Percentiles rank a stretch among this genome's conserved stretches.
phyloP scores from a whole-genome alignment of 2,329 filamentous ascomycete genomes.

The Lizonia empirigonia region DNA sequence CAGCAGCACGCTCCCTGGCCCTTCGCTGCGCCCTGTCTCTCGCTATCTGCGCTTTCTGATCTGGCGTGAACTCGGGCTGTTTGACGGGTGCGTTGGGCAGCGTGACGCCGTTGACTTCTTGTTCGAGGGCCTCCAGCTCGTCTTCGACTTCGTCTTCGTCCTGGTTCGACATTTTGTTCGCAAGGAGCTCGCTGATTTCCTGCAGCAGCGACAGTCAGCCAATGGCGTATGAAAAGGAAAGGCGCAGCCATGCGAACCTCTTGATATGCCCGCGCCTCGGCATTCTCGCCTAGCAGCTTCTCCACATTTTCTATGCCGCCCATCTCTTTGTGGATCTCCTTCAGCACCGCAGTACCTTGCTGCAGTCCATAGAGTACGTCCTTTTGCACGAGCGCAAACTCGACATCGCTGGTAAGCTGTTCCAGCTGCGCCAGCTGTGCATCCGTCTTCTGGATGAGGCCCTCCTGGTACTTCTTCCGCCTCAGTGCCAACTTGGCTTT shows the following conservation, averaged over 20 bases:
- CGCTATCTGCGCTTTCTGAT: constrained; percentile 37
- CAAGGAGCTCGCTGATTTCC: constrained; percentile 93
- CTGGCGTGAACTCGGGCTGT: constrained; percentile 38
- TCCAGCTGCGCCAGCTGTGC: constrained; percentile 93
- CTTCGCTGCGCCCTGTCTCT: constrained; percentile 43
- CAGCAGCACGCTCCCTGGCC: constrained; percentile 39
- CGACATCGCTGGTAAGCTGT: constrained; percentile 83
- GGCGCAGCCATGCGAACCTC: constrained; percentile 59
- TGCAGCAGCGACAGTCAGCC: constrained; percentile 47
- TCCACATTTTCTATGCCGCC: constrained; percentile 92
- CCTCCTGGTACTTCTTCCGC: constrained; percentile 96
- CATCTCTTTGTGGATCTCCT: constrained; percentile 94
- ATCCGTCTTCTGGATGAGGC: constrained; percentile 86
- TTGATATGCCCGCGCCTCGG: constrained; percentile 90
- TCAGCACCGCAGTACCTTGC: constrained; percentile 86
- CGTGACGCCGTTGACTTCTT: constrained; percentile 58
- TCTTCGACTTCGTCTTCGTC: constrained; percentile 99
- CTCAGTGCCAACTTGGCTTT: constrained; percentile 86
- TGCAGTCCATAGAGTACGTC: constrained; percentile 92
- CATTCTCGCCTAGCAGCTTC: constrained; percentile 90
- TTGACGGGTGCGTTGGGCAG: constrained; percentile 50
- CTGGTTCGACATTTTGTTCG: constrained; percentile 84
- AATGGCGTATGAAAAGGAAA: neutral
- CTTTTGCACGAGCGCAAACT: constrained; percentile 96
- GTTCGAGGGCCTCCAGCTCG: constrained; percentile 82